Evolutionary conservation across 2,329 filamentous ascomycete genomes (phyloP), one percentile per base, ranked within the genome.

Genomic region (Cyphellophora europaea): DNA sequence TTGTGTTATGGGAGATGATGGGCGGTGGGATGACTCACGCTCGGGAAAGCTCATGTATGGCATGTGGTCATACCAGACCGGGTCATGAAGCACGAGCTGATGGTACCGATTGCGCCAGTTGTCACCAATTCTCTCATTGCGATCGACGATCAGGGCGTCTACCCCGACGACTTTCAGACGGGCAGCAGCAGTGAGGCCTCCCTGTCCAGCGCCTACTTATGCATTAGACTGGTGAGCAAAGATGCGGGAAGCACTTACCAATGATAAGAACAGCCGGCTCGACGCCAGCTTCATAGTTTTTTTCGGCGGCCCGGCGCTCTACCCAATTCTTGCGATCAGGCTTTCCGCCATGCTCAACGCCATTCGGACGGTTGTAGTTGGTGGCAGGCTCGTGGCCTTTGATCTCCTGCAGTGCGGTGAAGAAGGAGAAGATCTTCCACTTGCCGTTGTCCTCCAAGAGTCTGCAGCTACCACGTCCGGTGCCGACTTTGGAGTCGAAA

Each of bases 41-140:
- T 25, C 48, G 4, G 57, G 58, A 40, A 64, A 67, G 2, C 54
- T 59, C 30, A 61, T 48, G 33, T 57, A 57, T 12, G 52, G 50
- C 45, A 61, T 51, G 35, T 60, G 57, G 4, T 56, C 59, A 37
- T 53, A 57, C 54, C 62, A 77, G 2, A 82, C 72, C 0, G 77
- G 76, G 45, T 82, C 79, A 45, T 84, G 79, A 0, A 79, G 69
- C 1, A 82, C 76, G 0, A 83, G 68, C 40, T 78, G 72, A 42
- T 73, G 67, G 44, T 81, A 81, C 30, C 77, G 57, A 25, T 65
- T 62, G 11, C 76, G 63, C 77, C 77, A 81, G 50, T 74, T 79
- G 43, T 81, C 75, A 11, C 77, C 77, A 0, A 81, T 59, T 2
- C 66, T 60, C 1, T 67, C 59, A 37, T 77, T 72, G 14, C 63